A percentile compares a stretch with the other conserved stretches of the same genome.
These are phyloP conservation scores for Nigrospora sphaerica DNA, from an alignment of 2,329 filamentous ascomycete genomes.

Conservation along the genomic window DNA sequence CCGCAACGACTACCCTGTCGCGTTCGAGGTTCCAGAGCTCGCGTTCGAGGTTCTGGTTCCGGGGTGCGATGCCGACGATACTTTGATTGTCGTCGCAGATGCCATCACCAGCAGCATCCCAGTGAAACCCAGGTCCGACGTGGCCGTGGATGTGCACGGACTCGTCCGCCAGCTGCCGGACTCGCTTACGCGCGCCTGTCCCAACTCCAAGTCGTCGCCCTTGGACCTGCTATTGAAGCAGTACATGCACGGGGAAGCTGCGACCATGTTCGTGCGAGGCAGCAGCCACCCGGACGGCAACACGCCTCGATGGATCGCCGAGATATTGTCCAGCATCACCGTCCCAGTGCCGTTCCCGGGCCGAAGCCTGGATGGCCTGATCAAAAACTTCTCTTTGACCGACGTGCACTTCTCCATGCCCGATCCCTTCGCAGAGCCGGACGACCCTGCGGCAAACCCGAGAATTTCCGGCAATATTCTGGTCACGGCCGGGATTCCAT, in stretches of 20 bases:
- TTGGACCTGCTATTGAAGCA: conserved; percentile 73
- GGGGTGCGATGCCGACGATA: conserved; percentile 65
- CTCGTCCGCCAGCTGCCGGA: conserved; percentile 68
- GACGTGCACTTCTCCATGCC: conserved; percentile 84
- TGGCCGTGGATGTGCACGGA: conserved; percentile 64
- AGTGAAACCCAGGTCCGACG: conserved; percentile 60
- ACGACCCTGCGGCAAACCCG: conserved; percentile 64
- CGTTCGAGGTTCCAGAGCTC: conserved; percentile 69
- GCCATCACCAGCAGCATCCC: conserved; percentile 61
- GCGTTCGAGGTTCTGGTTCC: conserved; percentile 80
- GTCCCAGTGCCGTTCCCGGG: conserved; percentile 82
- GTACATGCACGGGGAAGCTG: conserved; percentile 74
- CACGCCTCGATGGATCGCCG: conserved; percentile 75
- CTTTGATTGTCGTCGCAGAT: conserved; percentile 71
- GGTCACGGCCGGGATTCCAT: conserved; percentile 70
- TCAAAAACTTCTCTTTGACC: conserved; percentile 80
- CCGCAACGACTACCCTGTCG: conserved; percentile 71
- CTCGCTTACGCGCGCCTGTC: conserved; percentile 65
- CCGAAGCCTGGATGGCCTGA: conserved; percentile 70
- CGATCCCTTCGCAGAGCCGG: conserved; percentile 69
- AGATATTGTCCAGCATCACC: conserved; percentile 73
- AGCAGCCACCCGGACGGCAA: conserved; percentile 57
- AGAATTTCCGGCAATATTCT: conserved; percentile 77
- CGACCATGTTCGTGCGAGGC: conserved; percentile 77
- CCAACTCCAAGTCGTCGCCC: conserved; percentile 70